phyloP scores from a whole-genome alignment of 768 basidiomycete genomes.

The Trametes cingulata region DNA sequence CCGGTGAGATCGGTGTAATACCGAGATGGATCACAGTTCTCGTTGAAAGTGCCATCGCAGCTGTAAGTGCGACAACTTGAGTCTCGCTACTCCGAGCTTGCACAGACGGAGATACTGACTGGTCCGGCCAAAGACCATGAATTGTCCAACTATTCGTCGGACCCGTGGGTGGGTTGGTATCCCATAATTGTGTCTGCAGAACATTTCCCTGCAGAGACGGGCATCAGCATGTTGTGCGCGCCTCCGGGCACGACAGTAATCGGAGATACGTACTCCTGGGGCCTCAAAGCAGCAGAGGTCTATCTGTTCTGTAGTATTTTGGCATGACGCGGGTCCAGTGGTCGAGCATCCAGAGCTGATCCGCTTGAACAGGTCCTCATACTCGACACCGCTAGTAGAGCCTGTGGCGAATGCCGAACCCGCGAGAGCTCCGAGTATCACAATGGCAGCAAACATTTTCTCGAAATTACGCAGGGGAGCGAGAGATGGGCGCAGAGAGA shows the following conservation, averaged over 20 bases:
- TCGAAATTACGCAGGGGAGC: background rate
- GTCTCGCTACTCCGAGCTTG: background rate
- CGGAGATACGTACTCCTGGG: slow-evolving; percentile 53
- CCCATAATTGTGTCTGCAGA: slow-evolving; percentile 75
- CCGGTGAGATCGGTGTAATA: slow-evolving; percentile 45
- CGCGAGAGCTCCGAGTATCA: slow-evolving; percentile 27
- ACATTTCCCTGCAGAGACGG: slow-evolving; percentile 51
- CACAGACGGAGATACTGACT: slow-evolving; percentile 43
- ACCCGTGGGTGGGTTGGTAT: slow-evolving; percentile 61
- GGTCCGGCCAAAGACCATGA: slow-evolving; percentile 71
- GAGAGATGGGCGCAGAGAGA: background rate
- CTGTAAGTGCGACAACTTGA: slow-evolving; percentile 34
- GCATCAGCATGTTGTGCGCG: background rate
- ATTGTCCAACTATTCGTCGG: slow-evolving; percentile 73
- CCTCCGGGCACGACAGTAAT: background rate
- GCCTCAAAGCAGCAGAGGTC: slow-evolving; percentile 58
- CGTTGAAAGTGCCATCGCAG: slow-evolving; percentile 48
- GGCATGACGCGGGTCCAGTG: slow-evolving; percentile 53
- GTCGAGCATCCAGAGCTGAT: slow-evolving; percentile 56
- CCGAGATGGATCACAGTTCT: slow-evolving; percentile 44
- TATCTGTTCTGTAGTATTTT: slow-evolving; percentile 45
- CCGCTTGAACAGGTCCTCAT: slow-evolving; percentile 33
- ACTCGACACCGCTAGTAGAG: slow-evolving; percentile 3
- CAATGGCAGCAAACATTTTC: slow-evolving; percentile 27
- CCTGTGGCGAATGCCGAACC: slow-evolving; percentile 25